Evolutionary conservation across 441 rosid genomes (phyloP), one percentile per base, ranked within the genome.

Genomic region (Erodium moschatum): DNA sequence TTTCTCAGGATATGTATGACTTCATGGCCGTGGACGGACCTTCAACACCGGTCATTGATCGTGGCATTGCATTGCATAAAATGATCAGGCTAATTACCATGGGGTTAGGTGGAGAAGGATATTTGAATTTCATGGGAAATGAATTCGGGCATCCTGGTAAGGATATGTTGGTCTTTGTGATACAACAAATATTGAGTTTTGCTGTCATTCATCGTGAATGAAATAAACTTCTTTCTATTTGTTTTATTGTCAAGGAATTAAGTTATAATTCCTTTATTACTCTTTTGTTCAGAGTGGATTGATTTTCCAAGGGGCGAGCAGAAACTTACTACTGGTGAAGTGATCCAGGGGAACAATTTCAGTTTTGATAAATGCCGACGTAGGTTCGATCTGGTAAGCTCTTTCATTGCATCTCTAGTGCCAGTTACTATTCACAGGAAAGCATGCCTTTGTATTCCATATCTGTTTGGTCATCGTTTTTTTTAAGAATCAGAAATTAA

Each of bases 61-160:
- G 99, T 18, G 99, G 99, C 72, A 88, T 91, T 66, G 98, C 97
- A 69, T 86, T 94, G 73, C 98, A 94, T 80, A 94, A 91, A 84
- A 91, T 94, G 94, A 91, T 94, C 67, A 83, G 98, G 82, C 97
- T 94, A 69, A 79, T 89, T 77, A 94, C 97, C 1, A 86, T 94
- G 97, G 98, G 88, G 72, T 78, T 94, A 67, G 99, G 99, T 60
- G 99, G 99, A 75, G 98, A 94, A 86, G 97, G 92, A 76, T 94
- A 94, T 83, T 81, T 94, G 81, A 94, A 91, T 78, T 94, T 94
- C 73, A 94, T 94, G 99, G 98, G 99, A 74, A 94, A 94, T 83
- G 99, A 94, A 83, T 94, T 94, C 77, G 99, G 99, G 69, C 99
- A 94, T 79, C 97, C 99, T 6, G 98, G 98, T 91, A 81, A 77